A percentile compares a stretch with the other conserved stretches of the same genome.
Conservation (phyloP, 192 early-diverging fungal species). For the Pilaira anomala region DNA sequence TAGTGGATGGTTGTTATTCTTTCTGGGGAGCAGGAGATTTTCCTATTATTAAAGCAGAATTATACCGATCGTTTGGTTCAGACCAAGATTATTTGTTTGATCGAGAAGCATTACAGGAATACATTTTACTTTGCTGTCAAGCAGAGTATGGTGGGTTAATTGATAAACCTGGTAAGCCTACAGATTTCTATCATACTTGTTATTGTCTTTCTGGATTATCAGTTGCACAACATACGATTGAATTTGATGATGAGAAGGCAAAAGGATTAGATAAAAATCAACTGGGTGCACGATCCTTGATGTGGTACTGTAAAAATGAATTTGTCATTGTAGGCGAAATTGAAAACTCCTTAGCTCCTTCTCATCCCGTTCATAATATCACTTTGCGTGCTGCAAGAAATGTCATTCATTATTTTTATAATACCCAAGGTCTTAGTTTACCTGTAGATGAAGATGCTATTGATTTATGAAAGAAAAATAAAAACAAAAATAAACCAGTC, state of each 20-base stretch:
- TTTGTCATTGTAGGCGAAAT: conserved; percentile 44
- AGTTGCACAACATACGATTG: conserved; percentile 71
- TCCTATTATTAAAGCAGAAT: conserved; percentile 59
- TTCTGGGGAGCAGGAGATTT: conserved; percentile 90
- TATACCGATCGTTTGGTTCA: conserved; percentile 14
- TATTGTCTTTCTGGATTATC: conserved; percentile 89
- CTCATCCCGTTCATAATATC: conserved; percentile 77
- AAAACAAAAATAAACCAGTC: background rate
- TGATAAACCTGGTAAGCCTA: conserved; percentile 83
- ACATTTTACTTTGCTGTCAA: conserved; percentile 88
- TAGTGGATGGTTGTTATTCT: conserved; percentile 98
- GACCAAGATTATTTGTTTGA: conserved; percentile 49
- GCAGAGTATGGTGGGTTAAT: conserved; percentile 71
- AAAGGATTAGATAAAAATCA: conserved; percentile 25
- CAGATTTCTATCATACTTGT: conserved; percentile 94
- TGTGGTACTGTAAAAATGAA: conserved; percentile 36
- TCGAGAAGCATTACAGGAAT: conserved; percentile 78
- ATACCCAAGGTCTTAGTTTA: background rate
- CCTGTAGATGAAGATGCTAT: background rate
- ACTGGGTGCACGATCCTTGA: conserved; percentile 39
- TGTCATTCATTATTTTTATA: conserved; percentile 50
- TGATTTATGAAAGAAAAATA: background rate
- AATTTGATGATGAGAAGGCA: conserved; percentile 32
- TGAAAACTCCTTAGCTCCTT: conserved; percentile 51
- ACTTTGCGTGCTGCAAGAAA: conserved; percentile 42